A percentile compares a stretch with the other conserved stretches of the same genome.
Conservation (phyloP, 1,139 yeast genomes). For the Sugiyamaella grinbergsii region DNA sequence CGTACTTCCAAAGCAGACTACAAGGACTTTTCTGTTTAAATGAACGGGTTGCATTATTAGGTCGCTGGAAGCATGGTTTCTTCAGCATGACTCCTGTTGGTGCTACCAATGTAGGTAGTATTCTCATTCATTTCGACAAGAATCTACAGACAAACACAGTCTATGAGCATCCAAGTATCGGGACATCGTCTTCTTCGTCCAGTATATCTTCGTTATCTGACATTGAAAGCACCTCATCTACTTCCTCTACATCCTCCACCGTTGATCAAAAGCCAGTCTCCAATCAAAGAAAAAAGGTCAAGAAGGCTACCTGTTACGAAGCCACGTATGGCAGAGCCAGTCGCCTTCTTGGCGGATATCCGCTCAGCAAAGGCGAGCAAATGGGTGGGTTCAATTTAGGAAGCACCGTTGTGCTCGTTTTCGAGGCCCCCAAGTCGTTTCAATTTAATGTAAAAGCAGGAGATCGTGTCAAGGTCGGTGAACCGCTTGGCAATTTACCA, state of each 20-base stretch:
- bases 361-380: conserved; percentile 88
- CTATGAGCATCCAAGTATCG: conserved; percentile 50
- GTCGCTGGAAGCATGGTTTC: conserved; percentile 96
- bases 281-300: conserved; percentile 41
- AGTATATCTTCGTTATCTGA: conserved; percentile 7
- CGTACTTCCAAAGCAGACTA: conserved; percentile 86
- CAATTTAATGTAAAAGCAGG: conserved; percentile 70
- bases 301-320: conserved; percentile 86
- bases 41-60: conserved; percentile 92
- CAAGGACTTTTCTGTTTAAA: conserved; percentile 87
- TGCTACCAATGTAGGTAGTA: conserved; percentile 97
- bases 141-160: conserved; percentile 81
- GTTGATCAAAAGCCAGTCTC: neutral
- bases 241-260: neutral
- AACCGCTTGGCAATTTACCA: conserved; percentile 59
- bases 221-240: conserved; percentile 12
- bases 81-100: conserved; percentile 99
- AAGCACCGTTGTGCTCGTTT: conserved; percentile 90
- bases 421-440: conserved; percentile 87
- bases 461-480: conserved; percentile 82
- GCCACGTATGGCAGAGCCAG: conserved; percentile 89
- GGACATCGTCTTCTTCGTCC: conserved; percentile 17
- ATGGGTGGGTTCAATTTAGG: conserved; percentile 98
- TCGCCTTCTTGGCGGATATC: conserved; percentile 79
- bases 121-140: conserved; percentile 87